A percentile compares a stretch with the other conserved stretches of the same genome.
Conservation (phyloP, 176 grass and related monocot genomes). For the Oryza meridionalis region DNA sequence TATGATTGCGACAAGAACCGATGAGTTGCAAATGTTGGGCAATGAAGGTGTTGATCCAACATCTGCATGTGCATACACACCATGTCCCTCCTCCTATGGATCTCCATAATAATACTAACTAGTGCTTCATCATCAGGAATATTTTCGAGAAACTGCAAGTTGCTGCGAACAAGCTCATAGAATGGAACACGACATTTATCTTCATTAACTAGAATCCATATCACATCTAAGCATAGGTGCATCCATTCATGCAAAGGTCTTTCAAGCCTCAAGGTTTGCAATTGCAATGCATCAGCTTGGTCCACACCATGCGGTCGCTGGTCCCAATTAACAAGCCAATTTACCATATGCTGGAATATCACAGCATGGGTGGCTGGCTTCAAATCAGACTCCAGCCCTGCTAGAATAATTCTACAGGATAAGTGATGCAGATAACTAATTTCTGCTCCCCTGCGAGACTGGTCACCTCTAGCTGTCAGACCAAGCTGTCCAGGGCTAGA, state of each 20-base stretch:
- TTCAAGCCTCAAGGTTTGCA: slow-evolving; percentile 63
- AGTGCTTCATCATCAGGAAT: slow-evolving; percentile 94
- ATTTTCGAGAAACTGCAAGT: slow-evolving; percentile 88
- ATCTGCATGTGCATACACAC: slow-evolving; percentile 99
- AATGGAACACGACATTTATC: slow-evolving; percentile 89
- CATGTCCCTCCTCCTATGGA: slow-evolving; percentile 96
- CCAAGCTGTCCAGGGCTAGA: slow-evolving; percentile 53
- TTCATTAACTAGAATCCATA: slow-evolving; percentile 90
- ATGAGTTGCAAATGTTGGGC: slow-evolving; percentile 93
- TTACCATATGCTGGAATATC: slow-evolving; percentile 84
- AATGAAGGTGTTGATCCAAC: slow-evolving; percentile 97
- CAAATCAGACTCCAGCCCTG: slow-evolving; percentile 67
- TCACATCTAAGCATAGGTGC: slow-evolving; percentile 87
- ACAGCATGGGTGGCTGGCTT: slow-evolving; percentile 87
- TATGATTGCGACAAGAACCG: slow-evolving; percentile 91
- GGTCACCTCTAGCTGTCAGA: slow-evolving; percentile 48
- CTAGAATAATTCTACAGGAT: slow-evolving; percentile 83
- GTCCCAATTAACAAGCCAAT: slow-evolving; percentile 93
- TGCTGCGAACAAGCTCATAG: slow-evolving; percentile 88
- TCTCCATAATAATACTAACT: slow-evolving; percentile 95
- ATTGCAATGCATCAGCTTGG: slow-evolving; percentile 45
- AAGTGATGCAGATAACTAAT: slow-evolving; percentile 78
- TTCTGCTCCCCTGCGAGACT: slow-evolving; percentile 47
- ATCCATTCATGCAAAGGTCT: slow-evolving; percentile 91
- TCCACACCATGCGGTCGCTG: slow-evolving; percentile 57